Percentiles rank a stretch among this genome's conserved stretches.
Evolutionary conservation across 1,284 basidiomycete genomes (phyloP).

Genomic region (Leccinum glutinopallens): DNA sequence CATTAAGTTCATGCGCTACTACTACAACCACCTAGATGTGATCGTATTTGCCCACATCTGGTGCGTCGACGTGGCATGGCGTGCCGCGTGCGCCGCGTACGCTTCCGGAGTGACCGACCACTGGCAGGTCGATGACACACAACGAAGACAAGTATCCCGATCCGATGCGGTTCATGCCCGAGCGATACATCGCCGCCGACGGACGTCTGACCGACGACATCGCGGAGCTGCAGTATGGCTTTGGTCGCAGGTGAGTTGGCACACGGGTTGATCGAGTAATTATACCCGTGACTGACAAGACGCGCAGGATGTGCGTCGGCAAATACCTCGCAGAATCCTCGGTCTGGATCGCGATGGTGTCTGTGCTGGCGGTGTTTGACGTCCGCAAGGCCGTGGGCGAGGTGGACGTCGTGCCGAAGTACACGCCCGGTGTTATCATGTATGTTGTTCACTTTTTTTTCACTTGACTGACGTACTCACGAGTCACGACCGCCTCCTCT

Average conservation of each 20-base stretch:
- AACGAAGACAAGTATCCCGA: slow-evolving; percentile 32
- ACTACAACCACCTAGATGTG: slow-evolving; percentile 9
- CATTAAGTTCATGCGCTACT: slow-evolving; percentile 2
- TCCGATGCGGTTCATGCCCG: slow-evolving; percentile 37
- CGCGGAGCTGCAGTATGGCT: slow-evolving; percentile 44
- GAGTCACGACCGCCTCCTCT: neutral
- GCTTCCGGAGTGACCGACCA: neutral
- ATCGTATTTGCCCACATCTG: slow-evolving; percentile 25
- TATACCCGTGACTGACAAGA: neutral
- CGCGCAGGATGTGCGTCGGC: slow-evolving; percentile 46
- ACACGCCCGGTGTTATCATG: slow-evolving; percentile 57
- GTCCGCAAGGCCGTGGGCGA: slow-evolving; percentile 37
- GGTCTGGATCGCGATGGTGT: slow-evolving; percentile 48
- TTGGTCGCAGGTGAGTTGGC: slow-evolving; percentile 38
- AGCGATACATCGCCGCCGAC: slow-evolving; percentile 31
- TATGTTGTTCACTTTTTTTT: slow-evolving; percentile 19
- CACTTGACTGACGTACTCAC: slow-evolving; percentile 1
- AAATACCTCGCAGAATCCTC: slow-evolving; percentile 44
- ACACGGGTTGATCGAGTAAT: neutral
- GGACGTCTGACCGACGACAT: slow-evolving; percentile 36
- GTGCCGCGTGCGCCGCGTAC: slow-evolving; percentile 10
- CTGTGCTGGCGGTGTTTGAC: slow-evolving; percentile 42
- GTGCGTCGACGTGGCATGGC: slow-evolving; percentile 12
- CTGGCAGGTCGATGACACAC: slow-evolving; percentile 30
- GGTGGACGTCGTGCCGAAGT: slow-evolving; percentile 43